These are phyloP conservation scores for Aspergillus avenaceus DNA, from an alignment of 495 filamentous ascomycete species.

Conservation along the genomic window DNA sequence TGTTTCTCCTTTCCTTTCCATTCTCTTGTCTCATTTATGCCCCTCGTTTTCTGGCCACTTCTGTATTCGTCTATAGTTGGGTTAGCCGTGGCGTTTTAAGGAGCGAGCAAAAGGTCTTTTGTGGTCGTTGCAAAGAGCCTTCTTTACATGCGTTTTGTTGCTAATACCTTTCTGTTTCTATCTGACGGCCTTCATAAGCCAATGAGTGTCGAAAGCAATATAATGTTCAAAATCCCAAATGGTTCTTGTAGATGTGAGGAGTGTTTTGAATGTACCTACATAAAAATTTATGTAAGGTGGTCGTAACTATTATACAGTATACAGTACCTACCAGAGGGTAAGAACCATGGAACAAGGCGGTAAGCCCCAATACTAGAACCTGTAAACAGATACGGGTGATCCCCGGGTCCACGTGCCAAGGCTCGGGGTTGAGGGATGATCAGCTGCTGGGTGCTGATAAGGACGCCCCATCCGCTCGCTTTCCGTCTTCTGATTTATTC, in stretches of 20 bases:
- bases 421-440: not conserved
- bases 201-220: not conserved
- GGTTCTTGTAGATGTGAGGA: not conserved
- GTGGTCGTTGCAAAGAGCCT: not conserved
- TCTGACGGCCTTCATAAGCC: not conserved
- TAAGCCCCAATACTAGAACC: not conserved
- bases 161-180: not conserved
- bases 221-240: not conserved
- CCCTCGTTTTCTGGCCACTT: not conserved
- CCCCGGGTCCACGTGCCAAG: not conserved
- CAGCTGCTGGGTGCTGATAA: constrained; percentile 12
- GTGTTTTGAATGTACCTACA: not conserved
- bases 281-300: not conserved
- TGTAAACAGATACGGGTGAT: not conserved
- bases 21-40: not conserved
- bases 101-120: constrained; percentile 20
- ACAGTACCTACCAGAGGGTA: too few relatives aligned
- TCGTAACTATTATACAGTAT: not conserved
- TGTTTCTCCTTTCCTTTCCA: constrained; percentile 10
- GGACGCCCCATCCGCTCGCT: not conserved
- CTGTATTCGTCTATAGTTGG: constrained; percentile 18
- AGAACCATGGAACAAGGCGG: not conserved
- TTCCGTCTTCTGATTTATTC: not conserved
- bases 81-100: constrained; percentile 35
- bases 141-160: not conserved